Percentiles rank a stretch among this genome's conserved stretches.
Conservation (phyloP, 2,329 filamentous ascomycete genomes). For the Colletotrichum sublineola region DNA sequence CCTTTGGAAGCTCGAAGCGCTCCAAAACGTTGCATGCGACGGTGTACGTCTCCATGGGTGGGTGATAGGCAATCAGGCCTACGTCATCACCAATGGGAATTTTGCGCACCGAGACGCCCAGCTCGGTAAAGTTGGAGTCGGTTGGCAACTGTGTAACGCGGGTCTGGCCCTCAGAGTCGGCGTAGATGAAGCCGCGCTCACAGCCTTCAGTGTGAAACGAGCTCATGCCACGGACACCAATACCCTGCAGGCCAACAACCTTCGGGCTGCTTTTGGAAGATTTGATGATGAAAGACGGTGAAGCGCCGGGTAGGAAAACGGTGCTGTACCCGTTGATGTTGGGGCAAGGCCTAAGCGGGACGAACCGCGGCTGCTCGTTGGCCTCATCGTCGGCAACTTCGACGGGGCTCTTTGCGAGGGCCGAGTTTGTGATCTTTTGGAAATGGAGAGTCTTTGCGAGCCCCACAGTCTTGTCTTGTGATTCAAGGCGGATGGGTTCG, state of each 20-base stretch:
- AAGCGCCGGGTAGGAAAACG: conserved; percentile 84
- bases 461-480: conserved; percentile 52
- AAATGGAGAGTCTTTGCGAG: conserved; percentile 77
- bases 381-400: conserved; percentile 64
- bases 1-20: conserved; percentile 86
- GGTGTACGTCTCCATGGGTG: conserved; percentile 80
- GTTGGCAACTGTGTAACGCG: conserved; percentile 79
- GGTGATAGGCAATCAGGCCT: conserved; percentile 81
- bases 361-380: conserved; percentile 60
- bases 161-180: conserved; percentile 79
- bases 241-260: conserved; percentile 79
- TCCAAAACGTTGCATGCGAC: conserved; percentile 77
- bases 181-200: conserved; percentile 85
- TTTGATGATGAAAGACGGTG: conserved; percentile 86
- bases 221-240: conserved; percentile 78
- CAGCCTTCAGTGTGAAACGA: conserved; percentile 83
- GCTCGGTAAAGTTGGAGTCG: conserved; percentile 77
- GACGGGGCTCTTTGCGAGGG: conserved; percentile 70
- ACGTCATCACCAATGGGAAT: conserved; percentile 78
- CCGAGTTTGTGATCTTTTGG: conserved; percentile 78
- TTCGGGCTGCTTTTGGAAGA: conserved; percentile 82
- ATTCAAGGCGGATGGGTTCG: conserved; percentile 75
- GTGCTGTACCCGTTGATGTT: conserved; percentile 84
- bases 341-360: conserved; percentile 69
- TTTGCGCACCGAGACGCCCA: conserved; percentile 82